phyloP scores from a whole-genome alignment of 129 eudicot genomes.

The Lactuca sativa region DNA sequence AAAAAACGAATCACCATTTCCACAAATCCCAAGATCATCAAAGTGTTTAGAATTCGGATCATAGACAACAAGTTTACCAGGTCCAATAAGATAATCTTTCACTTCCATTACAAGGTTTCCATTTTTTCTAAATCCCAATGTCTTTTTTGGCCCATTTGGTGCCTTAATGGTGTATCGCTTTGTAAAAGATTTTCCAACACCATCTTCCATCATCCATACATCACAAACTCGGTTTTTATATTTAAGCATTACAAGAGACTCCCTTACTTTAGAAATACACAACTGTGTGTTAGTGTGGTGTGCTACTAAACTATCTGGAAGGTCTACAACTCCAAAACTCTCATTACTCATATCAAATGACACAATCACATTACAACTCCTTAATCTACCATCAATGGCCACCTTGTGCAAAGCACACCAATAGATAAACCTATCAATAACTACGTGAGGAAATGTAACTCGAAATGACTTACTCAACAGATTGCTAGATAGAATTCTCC shows the following conservation, averaged over 20 bases:
- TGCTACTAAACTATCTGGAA: not conserved
- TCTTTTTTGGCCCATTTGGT: too few species aligned
- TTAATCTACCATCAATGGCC: too few species aligned
- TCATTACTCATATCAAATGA: not conserved
- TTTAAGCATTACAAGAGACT: not conserved
- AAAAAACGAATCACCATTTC: not conserved
- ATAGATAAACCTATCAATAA: too few species aligned
- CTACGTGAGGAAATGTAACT: too few species aligned
- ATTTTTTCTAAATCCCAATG: too few species aligned
- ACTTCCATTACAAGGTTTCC: too few species aligned
- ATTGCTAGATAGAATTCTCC: not conserved
- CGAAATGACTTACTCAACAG: not conserved
- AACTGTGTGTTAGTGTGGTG: not conserved
- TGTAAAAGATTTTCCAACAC: not conserved
- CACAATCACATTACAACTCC: not conserved
- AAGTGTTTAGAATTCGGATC: too few species aligned
- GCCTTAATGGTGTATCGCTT: not conserved
- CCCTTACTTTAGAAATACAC: not conserved
- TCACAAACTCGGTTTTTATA: not conserved
- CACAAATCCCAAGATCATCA: not conserved
- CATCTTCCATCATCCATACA: conserved; percentile 2
- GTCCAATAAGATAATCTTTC: too few species aligned
- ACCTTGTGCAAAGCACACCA: too few species aligned
- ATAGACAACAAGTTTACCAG: too few species aligned
- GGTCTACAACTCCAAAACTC: not conserved